Percentiles rank a stretch among this genome's conserved stretches.
Evolutionary conservation across 768 basidiomycete species (phyloP).

Genomic region (Tylopilus sp.): DNA sequence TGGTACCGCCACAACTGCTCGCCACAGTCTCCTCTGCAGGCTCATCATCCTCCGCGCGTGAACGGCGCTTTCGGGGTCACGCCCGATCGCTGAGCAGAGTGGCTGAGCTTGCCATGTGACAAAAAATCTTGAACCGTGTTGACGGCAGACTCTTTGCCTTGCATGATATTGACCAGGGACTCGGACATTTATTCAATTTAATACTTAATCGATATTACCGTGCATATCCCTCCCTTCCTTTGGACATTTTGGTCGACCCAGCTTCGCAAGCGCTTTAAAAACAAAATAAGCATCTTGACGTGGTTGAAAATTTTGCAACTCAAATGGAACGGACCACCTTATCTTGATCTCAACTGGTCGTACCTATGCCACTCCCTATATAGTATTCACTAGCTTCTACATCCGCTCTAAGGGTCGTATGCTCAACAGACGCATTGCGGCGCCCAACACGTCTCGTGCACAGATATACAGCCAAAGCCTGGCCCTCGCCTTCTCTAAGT

Average conservation of each 20-base stretch:
- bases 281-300: background rate
- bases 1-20: background rate
- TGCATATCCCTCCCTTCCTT: background rate
- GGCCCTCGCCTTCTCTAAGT: conserved; percentile 74
- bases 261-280: too few species aligned
- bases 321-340: too few species aligned
- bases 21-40: background rate
- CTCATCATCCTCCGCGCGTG: background rate
- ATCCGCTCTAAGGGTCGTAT: conserved; percentile 90
- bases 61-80: conserved; percentile 1
- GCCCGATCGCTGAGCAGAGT: conserved; percentile 13
- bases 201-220: background rate
- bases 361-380: too few species aligned
- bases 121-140: background rate
- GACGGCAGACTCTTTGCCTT: background rate
- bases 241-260: background rate
- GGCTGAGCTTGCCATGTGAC: conserved; percentile 1
- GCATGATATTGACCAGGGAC: background rate
- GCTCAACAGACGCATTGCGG: conserved; percentile 84
- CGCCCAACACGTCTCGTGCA: conserved; percentile 86
- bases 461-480: conserved; percentile 86
- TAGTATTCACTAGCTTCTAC: conserved; percentile 50
- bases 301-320: background rate
- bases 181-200: background rate
- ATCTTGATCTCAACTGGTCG: too few species aligned